Conservation (phyloP, 805 yeast genomes). For the Cyberlindnera euphorbiae region DNA sequence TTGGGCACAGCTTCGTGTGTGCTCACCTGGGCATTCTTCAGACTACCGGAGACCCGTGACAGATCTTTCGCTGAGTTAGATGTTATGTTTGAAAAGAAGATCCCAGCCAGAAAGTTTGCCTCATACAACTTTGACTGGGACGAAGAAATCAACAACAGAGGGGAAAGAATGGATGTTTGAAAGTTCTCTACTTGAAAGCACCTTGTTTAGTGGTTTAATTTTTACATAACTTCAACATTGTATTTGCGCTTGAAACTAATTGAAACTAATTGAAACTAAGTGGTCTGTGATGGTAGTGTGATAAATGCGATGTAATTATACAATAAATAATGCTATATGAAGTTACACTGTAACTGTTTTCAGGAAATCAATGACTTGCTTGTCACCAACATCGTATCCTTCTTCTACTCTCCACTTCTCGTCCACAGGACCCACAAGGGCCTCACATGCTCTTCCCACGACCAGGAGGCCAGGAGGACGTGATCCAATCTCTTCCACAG, state of each 20-base stretch:
- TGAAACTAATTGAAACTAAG: no score
- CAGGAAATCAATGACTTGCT: no score
- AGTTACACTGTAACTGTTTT: no score
- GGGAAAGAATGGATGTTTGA: constrained; percentile 1
- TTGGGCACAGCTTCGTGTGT: constrained; percentile 15
- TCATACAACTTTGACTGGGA: constrained; percentile 16
- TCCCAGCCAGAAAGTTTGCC: constrained; percentile 43
- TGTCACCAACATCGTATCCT: constrained; percentile 26
- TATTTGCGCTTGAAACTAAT: no score
- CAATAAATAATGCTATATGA: no score
- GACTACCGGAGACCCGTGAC: constrained; percentile 55
- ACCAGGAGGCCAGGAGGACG: constrained; percentile 91
- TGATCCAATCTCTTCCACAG: constrained; percentile 72
- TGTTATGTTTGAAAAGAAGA: constrained; percentile 38
- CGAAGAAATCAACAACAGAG: constrained; percentile 13
- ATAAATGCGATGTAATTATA: no score
- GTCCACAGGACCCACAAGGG: constrained; percentile 26
- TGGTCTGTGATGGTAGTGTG: no score
- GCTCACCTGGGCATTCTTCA: constrained; percentile 41
- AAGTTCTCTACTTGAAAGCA: no score
- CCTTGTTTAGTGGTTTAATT: not conserved
- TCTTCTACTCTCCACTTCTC: constrained; percentile 31
- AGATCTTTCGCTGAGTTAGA: constrained; percentile 61
- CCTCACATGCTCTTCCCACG: constrained; percentile 73
- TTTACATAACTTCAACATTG: no score